Conservation (phyloP, 2,329 filamentous ascomycete genomes). For the Penicillium frequentans region DNA sequence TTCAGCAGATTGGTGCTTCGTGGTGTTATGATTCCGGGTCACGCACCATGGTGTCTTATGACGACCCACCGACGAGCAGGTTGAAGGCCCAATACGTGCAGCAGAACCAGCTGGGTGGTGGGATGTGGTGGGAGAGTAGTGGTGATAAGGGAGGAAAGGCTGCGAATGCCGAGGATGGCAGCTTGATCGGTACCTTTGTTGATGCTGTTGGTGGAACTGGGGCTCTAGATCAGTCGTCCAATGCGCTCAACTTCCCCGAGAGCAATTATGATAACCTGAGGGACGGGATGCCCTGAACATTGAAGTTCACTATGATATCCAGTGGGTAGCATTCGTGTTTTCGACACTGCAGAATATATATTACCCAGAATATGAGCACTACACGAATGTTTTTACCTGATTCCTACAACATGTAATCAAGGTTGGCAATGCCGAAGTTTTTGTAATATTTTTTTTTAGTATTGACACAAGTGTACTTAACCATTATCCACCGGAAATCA, state of each 20-base stretch:
- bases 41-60: conserved; percentile 73
- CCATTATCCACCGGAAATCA: conserved; percentile 19
- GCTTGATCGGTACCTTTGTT: conserved; percentile 63
- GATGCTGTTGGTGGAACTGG: conserved; percentile 34
- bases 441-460: conserved; percentile 10
- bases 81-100: conserved; percentile 72
- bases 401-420: neutral
- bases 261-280: conserved; percentile 43
- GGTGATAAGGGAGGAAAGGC: conserved; percentile 65
- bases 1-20: conserved; percentile 65
- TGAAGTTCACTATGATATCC: neutral
- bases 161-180: conserved; percentile 47
- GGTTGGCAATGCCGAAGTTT: conserved; percentile 15
- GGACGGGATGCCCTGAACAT: conserved; percentile 14
- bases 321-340: neutral
- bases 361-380: neutral
- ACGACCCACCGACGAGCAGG: conserved; percentile 59
- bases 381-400: neutral
- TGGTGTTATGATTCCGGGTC: conserved; percentile 71
- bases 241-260: conserved; percentile 40
- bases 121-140: conserved; percentile 95
- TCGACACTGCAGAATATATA: neutral
- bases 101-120: conserved; percentile 70
- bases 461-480: conserved; percentile 19
- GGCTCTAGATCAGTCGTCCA: conserved; percentile 36